Evolutionary conservation across 73 alveolate species (phyloP).

Genomic region (Paramecium caudatum): DNA sequence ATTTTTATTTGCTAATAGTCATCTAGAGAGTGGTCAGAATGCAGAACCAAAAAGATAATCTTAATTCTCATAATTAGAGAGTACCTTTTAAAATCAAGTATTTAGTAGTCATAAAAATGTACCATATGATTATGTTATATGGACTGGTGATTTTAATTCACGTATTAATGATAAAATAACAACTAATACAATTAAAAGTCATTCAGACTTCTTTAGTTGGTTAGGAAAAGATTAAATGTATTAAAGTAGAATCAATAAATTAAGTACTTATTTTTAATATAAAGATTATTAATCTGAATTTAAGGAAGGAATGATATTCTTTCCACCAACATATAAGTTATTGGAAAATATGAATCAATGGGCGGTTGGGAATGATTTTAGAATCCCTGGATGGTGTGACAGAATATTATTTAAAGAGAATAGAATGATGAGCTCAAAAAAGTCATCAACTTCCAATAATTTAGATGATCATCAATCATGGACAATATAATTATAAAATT

Average conservation of each 20-base stretch:
- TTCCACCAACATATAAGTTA: constrained; percentile 95
- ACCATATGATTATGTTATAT: constrained; percentile 84
- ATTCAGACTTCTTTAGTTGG: constrained; percentile 58
- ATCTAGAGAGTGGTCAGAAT: constrained; percentile 93
- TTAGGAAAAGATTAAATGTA: constrained; percentile 41
- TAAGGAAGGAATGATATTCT: constrained; percentile 92
- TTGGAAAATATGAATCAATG: constrained; percentile 82
- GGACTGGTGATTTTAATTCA: constrained; percentile 97
- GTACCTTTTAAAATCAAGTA: not conserved
- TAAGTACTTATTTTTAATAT: constrained; percentile 37
- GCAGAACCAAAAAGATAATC: constrained; percentile 70
- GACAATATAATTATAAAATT: constrained; percentile 50
- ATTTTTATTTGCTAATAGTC: constrained; percentile 89
- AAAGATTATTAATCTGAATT: constrained; percentile 77
- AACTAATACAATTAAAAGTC: constrained; percentile 60
- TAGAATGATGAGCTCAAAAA: constrained; percentile 47
- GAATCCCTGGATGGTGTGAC: constrained; percentile 98
- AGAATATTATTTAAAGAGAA: constrained; percentile 87
- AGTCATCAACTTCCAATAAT: no score
- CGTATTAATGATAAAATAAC: constrained; percentile 83
- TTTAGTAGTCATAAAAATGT: constrained; percentile 1
- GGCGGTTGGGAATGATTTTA: constrained; percentile 76
- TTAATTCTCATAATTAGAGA: not conserved
- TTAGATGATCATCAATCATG: no score
- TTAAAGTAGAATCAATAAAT: constrained; percentile 53